A percentile compares a stretch with the other conserved stretches of the same genome.
Conservation (phyloP, 2,329 filamentous ascomycete species). For the Venturia effusa region DNA sequence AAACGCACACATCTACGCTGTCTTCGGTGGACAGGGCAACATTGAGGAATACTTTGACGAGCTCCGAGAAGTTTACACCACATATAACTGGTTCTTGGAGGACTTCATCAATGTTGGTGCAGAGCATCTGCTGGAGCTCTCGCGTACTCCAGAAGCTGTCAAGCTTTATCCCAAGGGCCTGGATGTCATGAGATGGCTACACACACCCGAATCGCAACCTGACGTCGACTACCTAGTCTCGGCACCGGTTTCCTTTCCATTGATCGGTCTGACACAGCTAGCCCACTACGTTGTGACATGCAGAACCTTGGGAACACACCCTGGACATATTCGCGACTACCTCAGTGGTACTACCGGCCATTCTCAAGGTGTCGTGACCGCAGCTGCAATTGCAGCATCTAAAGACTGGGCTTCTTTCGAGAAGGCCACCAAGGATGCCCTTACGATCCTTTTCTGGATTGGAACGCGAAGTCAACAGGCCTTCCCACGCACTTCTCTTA, state of each 20-base stretch:
- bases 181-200: slow-evolving; percentile 88
- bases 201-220: slow-evolving; percentile 77
- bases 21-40: slow-evolving; percentile 96
- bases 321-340: slow-evolving; percentile 74
- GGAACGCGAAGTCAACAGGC: slow-evolving; percentile 94
- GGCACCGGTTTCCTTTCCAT: slow-evolving; percentile 85
- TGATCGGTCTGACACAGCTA: slow-evolving; percentile 93
- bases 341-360: slow-evolving; percentile 87
- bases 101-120: slow-evolving; percentile 74
- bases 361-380: slow-evolving; percentile 91
- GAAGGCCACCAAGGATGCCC: slow-evolving; percentile 63
- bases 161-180: slow-evolving; percentile 98
- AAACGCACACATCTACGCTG: slow-evolving; percentile 77
- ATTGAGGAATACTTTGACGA: slow-evolving; percentile 99
- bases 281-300: slow-evolving; percentile 93
- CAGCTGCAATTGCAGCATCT: slow-evolving; percentile 80
- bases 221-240: slow-evolving; percentile 92
- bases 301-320: slow-evolving; percentile 79
- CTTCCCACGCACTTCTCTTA: slow-evolving; percentile 88
- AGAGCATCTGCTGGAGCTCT: slow-evolving; percentile 75
- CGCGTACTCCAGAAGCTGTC: slow-evolving; percentile 73
- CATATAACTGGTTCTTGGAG: slow-evolving; percentile 82
- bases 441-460: slow-evolving; percentile 97
- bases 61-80: slow-evolving; percentile 79
- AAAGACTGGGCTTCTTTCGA: slow-evolving; percentile 90